Base-by-base conservation (phyloP, 2,329 filamentous ascomycete genomes). In the Diaporthe ampelina region DNA sequence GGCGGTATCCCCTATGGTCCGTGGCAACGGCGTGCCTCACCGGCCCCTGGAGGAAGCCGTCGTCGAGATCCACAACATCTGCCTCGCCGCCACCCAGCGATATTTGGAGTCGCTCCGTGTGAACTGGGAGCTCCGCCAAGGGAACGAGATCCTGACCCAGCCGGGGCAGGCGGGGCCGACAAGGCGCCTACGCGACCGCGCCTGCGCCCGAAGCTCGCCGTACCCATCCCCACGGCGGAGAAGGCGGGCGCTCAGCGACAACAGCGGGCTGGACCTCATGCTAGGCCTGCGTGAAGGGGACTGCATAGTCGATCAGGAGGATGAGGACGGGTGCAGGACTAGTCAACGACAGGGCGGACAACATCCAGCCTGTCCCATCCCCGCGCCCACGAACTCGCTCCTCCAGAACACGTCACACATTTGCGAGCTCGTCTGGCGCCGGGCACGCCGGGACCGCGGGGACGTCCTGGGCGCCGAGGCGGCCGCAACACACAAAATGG, bases 341-440 rank as follows among this genome's bases (percentile, higher is more conserved):
- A 35, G 74, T 8, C 50, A n/a, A 4, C 15, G 40, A 5, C 68
- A 58, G 19, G 11, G 21, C 8, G 45, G 9, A 0, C 43, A 37
- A 1, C 43, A 37, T 19, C 50, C 43, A 32, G 19, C 54, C 32
- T 67, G 57, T 50, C 43, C 58, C 21, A 74, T 79, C 35, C 79
- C 78, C 3, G 40, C 68, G 13, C 71, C 78, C 5, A 79, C 77
- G 4, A 72, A 74, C 45, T 81, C 76, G 21, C 79, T 83, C 1
- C 77, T 82, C 21, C 76, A 78, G 45, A 83, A 83, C 74, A 72
- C 79, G 24, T 80, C 78, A 48, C 74, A 63, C 48, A 82, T 83
- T 48, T 82, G 81, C 76, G 77, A 76, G 50, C 77, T 80, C 73
- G 65, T 82, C 4, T 83, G 81, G 82, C 75, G 74, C 15, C 79